A percentile compares a stretch with the other conserved stretches of the same genome.
These are phyloP conservation scores for Boletus pseudopeckii DNA, from an alignment of 768 basidiomycete species.

Conservation along the genomic window DNA sequence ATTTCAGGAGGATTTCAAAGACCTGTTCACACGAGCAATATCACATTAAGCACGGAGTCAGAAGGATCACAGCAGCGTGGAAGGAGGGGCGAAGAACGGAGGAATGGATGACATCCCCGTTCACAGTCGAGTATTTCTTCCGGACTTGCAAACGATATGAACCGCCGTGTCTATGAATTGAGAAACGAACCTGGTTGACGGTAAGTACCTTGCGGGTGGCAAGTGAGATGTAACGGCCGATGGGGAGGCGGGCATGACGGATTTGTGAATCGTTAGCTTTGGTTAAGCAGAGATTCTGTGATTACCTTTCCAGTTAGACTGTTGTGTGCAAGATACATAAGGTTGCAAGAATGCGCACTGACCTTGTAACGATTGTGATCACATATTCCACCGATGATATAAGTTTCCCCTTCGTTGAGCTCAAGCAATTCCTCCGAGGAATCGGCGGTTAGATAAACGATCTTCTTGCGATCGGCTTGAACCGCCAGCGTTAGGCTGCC, in stretches of 20 bases:
- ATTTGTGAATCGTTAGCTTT: slow-evolving; percentile 76
- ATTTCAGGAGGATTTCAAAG: slow-evolving; percentile 87
- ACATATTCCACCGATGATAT: slow-evolving; percentile 93
- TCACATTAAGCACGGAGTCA: slow-evolving; percentile 1
- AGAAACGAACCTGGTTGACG: slow-evolving; percentile 73
- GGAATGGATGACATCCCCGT: background rate
- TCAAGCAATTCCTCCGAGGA: slow-evolving; percentile 81
- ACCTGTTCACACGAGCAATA: slow-evolving; percentile 37
- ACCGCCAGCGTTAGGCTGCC: background rate
- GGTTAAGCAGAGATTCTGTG: slow-evolving; percentile 82
- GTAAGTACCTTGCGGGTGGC: slow-evolving; percentile 94
- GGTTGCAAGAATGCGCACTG: background rate
- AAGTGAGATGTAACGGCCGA: slow-evolving; percentile 85
- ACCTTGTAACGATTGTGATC: slow-evolving; percentile 98
- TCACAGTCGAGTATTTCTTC: background rate
- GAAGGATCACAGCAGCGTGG: background rate
- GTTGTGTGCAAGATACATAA: background rate
- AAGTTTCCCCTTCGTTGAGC: slow-evolving; percentile 79
- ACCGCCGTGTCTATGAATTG: background rate
- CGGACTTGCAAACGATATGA: slow-evolving; percentile 1
- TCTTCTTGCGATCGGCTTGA: slow-evolving; percentile 39
- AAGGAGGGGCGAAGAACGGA: background rate
- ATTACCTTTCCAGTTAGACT: slow-evolving; percentile 16
- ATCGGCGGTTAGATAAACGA: slow-evolving; percentile 95
- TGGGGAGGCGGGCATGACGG: slow-evolving; percentile 87